These are phyloP conservation scores for Helotiales sp. DNA, from an alignment of 2,329 filamentous ascomycete genomes.

Conservation along the genomic window DNA sequence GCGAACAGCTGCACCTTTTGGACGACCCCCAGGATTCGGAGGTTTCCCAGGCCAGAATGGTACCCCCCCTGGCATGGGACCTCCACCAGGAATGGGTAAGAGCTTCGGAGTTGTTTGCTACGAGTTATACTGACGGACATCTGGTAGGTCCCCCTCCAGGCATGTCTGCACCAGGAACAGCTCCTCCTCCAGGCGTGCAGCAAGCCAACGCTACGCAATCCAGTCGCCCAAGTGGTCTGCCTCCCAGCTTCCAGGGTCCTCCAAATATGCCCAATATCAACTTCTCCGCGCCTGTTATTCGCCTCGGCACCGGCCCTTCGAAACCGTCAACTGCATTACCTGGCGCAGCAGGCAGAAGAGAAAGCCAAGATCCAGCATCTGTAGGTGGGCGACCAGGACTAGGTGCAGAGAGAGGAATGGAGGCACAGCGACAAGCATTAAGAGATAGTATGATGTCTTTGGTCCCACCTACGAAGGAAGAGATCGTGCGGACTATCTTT, in stretches of 20 bases:
- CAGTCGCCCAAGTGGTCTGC: slow-evolving; percentile 80
- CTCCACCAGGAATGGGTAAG: slow-evolving; percentile 83
- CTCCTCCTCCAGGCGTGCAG: slow-evolving; percentile 77
- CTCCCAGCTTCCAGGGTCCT: slow-evolving; percentile 84
- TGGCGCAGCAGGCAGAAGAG: slow-evolving; percentile 51
- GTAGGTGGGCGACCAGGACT: slow-evolving; percentile 45
- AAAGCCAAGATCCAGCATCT: slow-evolving; percentile 49
- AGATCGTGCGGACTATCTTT: slow-evolving; percentile 90
- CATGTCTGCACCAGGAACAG: slow-evolving; percentile 82
- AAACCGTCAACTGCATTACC: slow-evolving; percentile 56
- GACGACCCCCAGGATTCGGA: slow-evolving; percentile 74
- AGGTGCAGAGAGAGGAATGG: slow-evolving; percentile 56
- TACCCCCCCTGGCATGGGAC: slow-evolving; percentile 70
- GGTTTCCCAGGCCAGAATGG: slow-evolving; percentile 65
- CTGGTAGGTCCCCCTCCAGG: slow-evolving; percentile 73
- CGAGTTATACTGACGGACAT: slow-evolving; percentile 21
- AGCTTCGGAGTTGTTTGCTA: slow-evolving; percentile 21
- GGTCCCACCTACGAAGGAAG: slow-evolving; percentile 83
- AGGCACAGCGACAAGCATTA: slow-evolving; percentile 67
- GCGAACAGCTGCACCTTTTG: slow-evolving; percentile 58
- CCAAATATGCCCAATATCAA: slow-evolving; percentile 97
- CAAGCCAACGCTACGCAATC: slow-evolving; percentile 75
- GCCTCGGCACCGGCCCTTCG: slow-evolving; percentile 78
- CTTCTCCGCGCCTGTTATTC: slow-evolving; percentile 95
- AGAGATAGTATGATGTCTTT: slow-evolving; percentile 74